Percentiles rank a stretch among this genome's conserved stretches.
phyloP scores from a whole-genome alignment of 352 stramenopile species.

The Sclerospora graminicola region DNA sequence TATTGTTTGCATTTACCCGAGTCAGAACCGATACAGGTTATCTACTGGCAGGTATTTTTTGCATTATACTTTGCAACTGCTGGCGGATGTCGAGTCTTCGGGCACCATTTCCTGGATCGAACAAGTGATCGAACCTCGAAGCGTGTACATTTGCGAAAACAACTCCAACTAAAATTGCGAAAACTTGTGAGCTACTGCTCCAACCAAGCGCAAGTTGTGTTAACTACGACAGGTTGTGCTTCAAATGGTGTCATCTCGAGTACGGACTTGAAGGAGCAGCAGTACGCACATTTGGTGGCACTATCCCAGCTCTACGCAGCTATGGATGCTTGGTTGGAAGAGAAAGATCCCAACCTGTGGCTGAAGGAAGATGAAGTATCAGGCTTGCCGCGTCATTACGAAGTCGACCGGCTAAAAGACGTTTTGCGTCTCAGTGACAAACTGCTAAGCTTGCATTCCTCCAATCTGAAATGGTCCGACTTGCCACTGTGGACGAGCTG shows the following conservation, averaged over 20 bases:
- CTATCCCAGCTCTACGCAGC: conserved; percentile 66
- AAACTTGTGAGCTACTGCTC: conserved; percentile 53
- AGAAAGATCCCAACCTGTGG: conserved; percentile 69
- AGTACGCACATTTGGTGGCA: conserved; percentile 40
- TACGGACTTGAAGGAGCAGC: conserved; percentile 32
- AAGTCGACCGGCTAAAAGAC: conserved; percentile 54
- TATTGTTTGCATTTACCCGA: conserved; percentile 52
- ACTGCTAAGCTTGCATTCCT: conserved; percentile 31
- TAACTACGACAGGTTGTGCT: conserved; percentile 24
- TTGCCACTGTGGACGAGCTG: conserved; percentile 54
- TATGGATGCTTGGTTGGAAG: conserved; percentile 83
- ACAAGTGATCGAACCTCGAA: conserved; percentile 21
- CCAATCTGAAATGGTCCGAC: conserved; percentile 33
- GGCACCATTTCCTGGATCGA: conserved; percentile 52
- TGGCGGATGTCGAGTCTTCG: conserved; percentile 40
- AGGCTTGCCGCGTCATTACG: conserved; percentile 64
- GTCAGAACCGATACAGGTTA: conserved; percentile 33
- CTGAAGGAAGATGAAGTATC: conserved; percentile 61
- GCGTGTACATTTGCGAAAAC: conserved; percentile 34
- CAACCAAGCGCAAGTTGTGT: conserved; percentile 46
- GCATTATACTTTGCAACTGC: conserved; percentile 55
- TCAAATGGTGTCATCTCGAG: conserved; percentile 2
- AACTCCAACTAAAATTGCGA: conserved; percentile 44
- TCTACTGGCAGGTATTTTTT: conserved; percentile 71
- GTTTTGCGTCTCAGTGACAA: conserved; percentile 57